Evolutionary conservation across 352 stramenopile genomes (phyloP), one percentile per base, ranked within the genome.

Genomic region (Hyaloperonospora arabidopsidis): DNA sequence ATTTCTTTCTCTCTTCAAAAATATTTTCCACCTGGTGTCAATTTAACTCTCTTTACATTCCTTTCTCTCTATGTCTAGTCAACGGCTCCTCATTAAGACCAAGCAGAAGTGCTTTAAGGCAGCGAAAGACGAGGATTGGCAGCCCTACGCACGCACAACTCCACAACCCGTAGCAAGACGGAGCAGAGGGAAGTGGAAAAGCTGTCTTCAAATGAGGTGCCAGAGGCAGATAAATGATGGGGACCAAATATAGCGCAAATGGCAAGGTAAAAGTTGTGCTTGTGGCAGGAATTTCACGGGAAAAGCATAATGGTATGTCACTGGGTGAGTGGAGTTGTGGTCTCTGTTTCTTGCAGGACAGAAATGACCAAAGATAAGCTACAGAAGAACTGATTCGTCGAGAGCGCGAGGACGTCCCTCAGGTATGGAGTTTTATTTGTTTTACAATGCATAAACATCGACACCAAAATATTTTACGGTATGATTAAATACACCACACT

Each of bases 311-410:
- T 18, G 12, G 35, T 3, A 11, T 15, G 4, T 18, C n/a, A 5
- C 13, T 15, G 5, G 35, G 4, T 32, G 25, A 32, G 4, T 32
- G 25, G 25, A 32, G 13, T n/a, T n/a, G n/a, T n/a, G n/a, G n/a
- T n/a, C n/a, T n/a, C n/a, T n/a, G n/a, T n/a, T n/a, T n/a, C n/a
- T n/a, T 44, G 1, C 23, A 82, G 72, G 17, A 68, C 63, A 52
- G 63, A 63, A 36, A 83, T 87, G 74, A 86, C 73, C 25, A 86
- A 85, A 67, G 85, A 83, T 35, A 78, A 89, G 59, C 56, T 91
- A 45, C 71, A 85, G 52, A 89, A 89, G 81, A 88, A 45, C 64
- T 85, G 7, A 89, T 88, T 63, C n/a, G 74, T 50, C 78, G 72
- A 36, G 81, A 91, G 63, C 70, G 79, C 6, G 81, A 91, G 57